These are phyloP conservation scores for Microdochium nivale DNA, from an alignment of 2,329 filamentous ascomycete genomes.

Conservation along the genomic window DNA sequence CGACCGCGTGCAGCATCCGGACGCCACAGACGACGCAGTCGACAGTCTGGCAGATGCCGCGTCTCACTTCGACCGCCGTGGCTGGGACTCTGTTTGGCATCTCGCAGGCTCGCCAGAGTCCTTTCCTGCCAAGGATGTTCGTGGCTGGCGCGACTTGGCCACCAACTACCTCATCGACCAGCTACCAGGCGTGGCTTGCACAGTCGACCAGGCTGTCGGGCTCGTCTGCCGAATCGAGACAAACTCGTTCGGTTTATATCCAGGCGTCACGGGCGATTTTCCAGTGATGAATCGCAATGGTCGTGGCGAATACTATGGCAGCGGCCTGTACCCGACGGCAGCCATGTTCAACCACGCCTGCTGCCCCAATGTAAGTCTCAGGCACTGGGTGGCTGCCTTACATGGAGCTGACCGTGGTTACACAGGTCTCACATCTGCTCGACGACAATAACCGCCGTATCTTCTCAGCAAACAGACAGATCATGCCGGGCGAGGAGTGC, in stretches of 20 bases:
- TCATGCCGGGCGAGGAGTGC: conserved; percentile 7
- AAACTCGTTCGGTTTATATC: conserved; percentile 9
- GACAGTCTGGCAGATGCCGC: not conserved
- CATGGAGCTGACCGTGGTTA: not conserved
- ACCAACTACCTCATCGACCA: not conserved
- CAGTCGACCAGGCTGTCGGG: conserved; percentile 1
- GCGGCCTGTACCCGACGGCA: conserved; percentile 5
- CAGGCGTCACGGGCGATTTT: conserved; percentile 5
- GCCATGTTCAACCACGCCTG: conserved; percentile 9
- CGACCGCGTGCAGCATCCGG: not conserved
- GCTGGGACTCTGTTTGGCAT: conserved; percentile 4
- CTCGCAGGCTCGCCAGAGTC: conserved; percentile 3
- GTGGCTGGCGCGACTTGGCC: conserved; percentile 2
- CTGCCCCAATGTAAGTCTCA: conserved; percentile 7
- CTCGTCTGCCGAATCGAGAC: conserved; percentile 7
- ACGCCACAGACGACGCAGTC: not conserved
- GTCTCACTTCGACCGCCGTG: conserved; percentile 2
- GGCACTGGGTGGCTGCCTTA: not conserved
- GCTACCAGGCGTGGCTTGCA: not conserved
- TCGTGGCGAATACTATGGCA: conserved; percentile 7
- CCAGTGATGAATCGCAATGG: not conserved
- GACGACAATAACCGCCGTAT: conserved; percentile 3
- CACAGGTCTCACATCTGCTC: conserved; percentile 5
- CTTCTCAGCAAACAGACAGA: conserved; percentile 5
- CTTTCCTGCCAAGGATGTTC: conserved; percentile 1